Percentiles rank a stretch among this genome's conserved stretches.
These are phyloP conservation scores for Calendula officinalis DNA, from an alignment of 129 eudicot genomes.

Conservation along the genomic window DNA sequence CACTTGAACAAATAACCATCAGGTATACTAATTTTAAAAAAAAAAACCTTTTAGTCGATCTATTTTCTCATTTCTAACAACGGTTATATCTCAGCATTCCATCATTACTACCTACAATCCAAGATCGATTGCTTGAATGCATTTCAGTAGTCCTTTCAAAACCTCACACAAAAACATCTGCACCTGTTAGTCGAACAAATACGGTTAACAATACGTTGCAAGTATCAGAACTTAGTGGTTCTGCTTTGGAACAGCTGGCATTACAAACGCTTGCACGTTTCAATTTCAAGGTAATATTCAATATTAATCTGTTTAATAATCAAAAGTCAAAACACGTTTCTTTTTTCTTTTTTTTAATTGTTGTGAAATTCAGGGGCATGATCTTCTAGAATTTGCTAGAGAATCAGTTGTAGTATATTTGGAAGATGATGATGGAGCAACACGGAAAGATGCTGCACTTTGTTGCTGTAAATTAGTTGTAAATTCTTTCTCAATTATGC, in stretches of 20 bases:
- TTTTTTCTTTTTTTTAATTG: slow-evolving; percentile 14
- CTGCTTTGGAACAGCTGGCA: slow-evolving; percentile 92
- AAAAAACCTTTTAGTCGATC: slow-evolving; percentile 2
- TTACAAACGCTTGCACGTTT: slow-evolving; percentile 91
- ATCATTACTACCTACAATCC: slow-evolving; percentile 79
- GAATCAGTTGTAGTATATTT: slow-evolving; percentile 74
- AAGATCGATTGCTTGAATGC: slow-evolving; percentile 78
- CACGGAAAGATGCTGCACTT: slow-evolving; percentile 94
- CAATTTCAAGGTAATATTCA: slow-evolving; percentile 68
- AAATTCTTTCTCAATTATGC: slow-evolving; percentile 56
- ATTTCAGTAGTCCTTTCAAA: slow-evolving; percentile 76
- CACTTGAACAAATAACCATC: slow-evolving; percentile 73
- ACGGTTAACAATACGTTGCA: slow-evolving; percentile 39
- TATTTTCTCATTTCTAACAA: slow-evolving; percentile 14
- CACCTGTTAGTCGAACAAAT: slow-evolving; percentile 47
- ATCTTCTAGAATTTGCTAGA: slow-evolving; percentile 92
- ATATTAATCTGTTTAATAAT: not conserved
- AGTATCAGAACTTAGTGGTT: slow-evolving; percentile 72
- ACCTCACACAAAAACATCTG: slow-evolving; percentile 56
- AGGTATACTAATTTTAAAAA: slow-evolving; percentile 42
- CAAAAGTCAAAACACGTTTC: slow-evolving; percentile 6
- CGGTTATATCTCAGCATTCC: slow-evolving; percentile 63
- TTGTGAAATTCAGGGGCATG: slow-evolving; percentile 66
- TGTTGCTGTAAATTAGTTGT: slow-evolving; percentile 88
- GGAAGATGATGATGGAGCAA: slow-evolving; percentile 93